Evolutionary conservation across 441 rosid species (phyloP), one percentile per base, ranked within the genome.

Genomic region (Manihot esculenta): DNA sequence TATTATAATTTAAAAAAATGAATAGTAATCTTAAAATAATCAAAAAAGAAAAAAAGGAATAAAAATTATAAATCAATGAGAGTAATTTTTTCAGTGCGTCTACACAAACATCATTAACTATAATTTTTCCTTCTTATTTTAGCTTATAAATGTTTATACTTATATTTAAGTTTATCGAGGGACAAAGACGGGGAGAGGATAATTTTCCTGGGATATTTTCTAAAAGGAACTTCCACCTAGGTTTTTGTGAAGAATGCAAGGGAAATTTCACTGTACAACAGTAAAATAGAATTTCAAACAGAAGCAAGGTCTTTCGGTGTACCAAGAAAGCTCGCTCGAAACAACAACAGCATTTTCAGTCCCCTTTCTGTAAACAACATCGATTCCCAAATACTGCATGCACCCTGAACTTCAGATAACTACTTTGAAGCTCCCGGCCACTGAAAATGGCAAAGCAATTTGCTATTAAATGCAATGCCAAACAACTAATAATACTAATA

Each of bases 361-460:
- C 23, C 24, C 58, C 58, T 54, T 10, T 10, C 30, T 57, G 30
- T 13, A 42, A 41, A 69, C 48, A 69, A 24, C 42, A 38, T n/a
- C 30, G 21, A 9, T 70, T 47, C 61, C n/a, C n/a, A 30, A 33
- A 48, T 49, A 10, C 66, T 18, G 10, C 63, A 50, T 20, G 42
- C 51, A 42, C 12, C 20, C 33, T 66, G 15, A 30, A 20, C 49
- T 60, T 49, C 35, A 41, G 59, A 21, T 33, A 21, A 21, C 35
- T 47, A 21, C 59, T 5, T 49, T 35, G 42, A 38, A 38, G 42
- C 42, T 49, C 20, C 67, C 58, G 38, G 64, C 66, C 62, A 23
- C 64, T 26, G 56, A 57, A 26, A 17, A 56, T n/a, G 45, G 48
- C 58, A 56, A 62, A 33, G 49, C 41, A 70, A 24, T 48, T 38